Conservation (phyloP, 2,329 filamentous ascomycete species). For the Juglanconis sp. region DNA sequence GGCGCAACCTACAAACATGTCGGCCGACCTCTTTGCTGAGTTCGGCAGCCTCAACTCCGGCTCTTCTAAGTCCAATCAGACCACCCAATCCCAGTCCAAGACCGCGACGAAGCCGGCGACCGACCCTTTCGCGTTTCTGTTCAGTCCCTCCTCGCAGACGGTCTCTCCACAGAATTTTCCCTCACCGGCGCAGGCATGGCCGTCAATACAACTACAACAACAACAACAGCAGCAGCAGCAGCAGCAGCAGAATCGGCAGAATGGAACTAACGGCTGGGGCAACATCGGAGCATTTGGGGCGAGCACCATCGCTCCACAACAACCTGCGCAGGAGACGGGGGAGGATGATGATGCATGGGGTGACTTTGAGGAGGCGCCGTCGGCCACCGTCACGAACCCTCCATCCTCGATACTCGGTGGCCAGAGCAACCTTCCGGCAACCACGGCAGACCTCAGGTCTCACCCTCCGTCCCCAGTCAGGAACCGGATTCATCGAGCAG, state of each 20-base stretch:
- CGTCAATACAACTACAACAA: slow-evolving; percentile 20
- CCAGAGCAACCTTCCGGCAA: neutral
- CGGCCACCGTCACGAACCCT: slow-evolving; percentile 21
- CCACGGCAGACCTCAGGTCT: slow-evolving; percentile 8
- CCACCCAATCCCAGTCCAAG: slow-evolving; percentile 15
- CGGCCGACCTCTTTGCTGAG: slow-evolving; percentile 63
- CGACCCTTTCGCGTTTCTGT: slow-evolving; percentile 33
- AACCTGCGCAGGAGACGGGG: slow-evolving; percentile 19
- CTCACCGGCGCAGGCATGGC: slow-evolving; percentile 24
- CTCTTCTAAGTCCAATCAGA: slow-evolving; percentile 22
- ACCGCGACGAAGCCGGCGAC: slow-evolving; percentile 14
- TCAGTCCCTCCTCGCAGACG: slow-evolving; percentile 17
- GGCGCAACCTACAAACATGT: slow-evolving; percentile 43
- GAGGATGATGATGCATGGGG: slow-evolving; percentile 64
- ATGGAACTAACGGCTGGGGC: slow-evolving; percentile 22
- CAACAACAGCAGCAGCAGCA: neutral
- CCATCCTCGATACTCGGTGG: slow-evolving; percentile 3
- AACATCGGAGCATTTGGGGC: slow-evolving; percentile 20
- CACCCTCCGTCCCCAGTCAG: slow-evolving; percentile 3
- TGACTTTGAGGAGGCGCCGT: slow-evolving; percentile 60
- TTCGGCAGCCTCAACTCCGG: slow-evolving; percentile 50
- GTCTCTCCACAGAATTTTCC: slow-evolving; percentile 11
- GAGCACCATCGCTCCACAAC: neutral
- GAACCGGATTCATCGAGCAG: slow-evolving; percentile 40
- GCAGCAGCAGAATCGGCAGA: slow-evolving; percentile 7